phyloP scores from a whole-genome alignment of 75 land plant species.

The Cryptomeria japonica region DNA sequence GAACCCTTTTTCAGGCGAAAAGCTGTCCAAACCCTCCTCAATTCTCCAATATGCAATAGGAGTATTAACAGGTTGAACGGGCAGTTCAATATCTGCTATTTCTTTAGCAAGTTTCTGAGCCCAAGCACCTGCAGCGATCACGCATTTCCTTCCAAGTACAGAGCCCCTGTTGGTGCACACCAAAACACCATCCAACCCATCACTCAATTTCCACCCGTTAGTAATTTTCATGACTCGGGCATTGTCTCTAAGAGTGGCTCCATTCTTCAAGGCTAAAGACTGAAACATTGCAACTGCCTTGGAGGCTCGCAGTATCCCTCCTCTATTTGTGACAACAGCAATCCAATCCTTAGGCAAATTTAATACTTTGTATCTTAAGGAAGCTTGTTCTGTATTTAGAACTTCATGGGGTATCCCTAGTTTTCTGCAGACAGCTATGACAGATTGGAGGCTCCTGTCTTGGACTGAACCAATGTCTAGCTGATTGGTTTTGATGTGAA shows the following conservation, averaged over 20 bases:
- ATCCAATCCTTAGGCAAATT: constrained; percentile 58
- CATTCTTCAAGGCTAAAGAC: constrained; percentile 59
- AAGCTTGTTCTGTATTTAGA: constrained; percentile 27
- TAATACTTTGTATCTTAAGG: constrained; percentile 24
- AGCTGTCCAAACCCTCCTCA: constrained; percentile 31
- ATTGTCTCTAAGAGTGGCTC: constrained; percentile 70
- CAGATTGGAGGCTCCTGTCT: constrained; percentile 36
- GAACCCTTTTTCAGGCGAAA: constrained; percentile 47
- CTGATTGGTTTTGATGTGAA: constrained; percentile 54
- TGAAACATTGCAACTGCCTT: constrained; percentile 93
- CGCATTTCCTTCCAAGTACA: constrained; percentile 56
- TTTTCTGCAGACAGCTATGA: constrained; percentile 29
- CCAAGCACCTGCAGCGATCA: constrained; percentile 90
- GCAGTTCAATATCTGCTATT: constrained; percentile 52
- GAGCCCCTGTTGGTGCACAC: constrained; percentile 39
- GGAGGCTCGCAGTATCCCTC: constrained; percentile 78
- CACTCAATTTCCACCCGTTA: constrained; percentile 23
- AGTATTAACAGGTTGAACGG: constrained; percentile 70
- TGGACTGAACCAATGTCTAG: constrained; percentile 66
- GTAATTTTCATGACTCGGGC: constrained; percentile 40
- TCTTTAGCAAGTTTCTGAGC: constrained; percentile 47
- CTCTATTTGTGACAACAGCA: constrained; percentile 45
- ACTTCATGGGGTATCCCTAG: constrained; percentile 27
- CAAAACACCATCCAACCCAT: constrained; percentile 22
- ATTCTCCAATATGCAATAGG: constrained; percentile 80